Base-by-base conservation (phyloP, 2,329 filamentous ascomycete genomes). In the Byssothecium circinans region DNA sequence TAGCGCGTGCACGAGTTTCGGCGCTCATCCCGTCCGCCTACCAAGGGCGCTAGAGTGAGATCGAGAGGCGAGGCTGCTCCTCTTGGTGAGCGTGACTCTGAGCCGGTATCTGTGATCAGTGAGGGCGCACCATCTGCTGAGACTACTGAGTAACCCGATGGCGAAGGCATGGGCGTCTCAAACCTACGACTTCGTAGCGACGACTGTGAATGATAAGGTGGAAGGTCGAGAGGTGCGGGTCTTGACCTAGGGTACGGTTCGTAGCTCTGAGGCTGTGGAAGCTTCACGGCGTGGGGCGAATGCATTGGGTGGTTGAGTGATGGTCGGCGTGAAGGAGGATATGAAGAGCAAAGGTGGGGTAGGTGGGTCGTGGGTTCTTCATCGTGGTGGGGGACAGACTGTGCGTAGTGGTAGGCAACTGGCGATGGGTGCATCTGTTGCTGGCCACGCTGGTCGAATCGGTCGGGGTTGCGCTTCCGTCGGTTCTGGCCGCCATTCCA, bases 401-500 rank as follows among this genome's bases (percentile, higher is more conserved):
- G 64, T 25, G 59, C 50, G 45, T 69, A 69, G 54, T 60, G 61
- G 53, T 67, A 68, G 25, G 52, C 54, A 20, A 70, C 64, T 54
- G 68, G 57, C 45, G 71, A 57, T 45, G 71, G 52, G 34, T 68
- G 60, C 46, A 62, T 59, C 35, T 61, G 63, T 20, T 64, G 58
- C 45, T 61, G 61, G 18, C 54, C 39, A 40, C 56, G 47, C 23
- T 61, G 60, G 8, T 65, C 64, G 27, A 47, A 58, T 45, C 62
- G 64, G n/a, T 70, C 67, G 25, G 65, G 65, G 43, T 68, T 70
- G 52, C 76, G 72, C 63, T 75, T 74, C 62, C 87, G 81, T 63
- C 91, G 84, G 75, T 96, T 96, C 80, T 91, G 88, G 68, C 87
- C 89, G 41, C 91, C 91, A 68, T 96, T 96, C 89, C 89, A 96